Evolutionary conservation across 371 early-diverging fungal species (phyloP), one percentile per base, ranked within the genome.

Genomic region (Parasitella parasitica): DNA sequence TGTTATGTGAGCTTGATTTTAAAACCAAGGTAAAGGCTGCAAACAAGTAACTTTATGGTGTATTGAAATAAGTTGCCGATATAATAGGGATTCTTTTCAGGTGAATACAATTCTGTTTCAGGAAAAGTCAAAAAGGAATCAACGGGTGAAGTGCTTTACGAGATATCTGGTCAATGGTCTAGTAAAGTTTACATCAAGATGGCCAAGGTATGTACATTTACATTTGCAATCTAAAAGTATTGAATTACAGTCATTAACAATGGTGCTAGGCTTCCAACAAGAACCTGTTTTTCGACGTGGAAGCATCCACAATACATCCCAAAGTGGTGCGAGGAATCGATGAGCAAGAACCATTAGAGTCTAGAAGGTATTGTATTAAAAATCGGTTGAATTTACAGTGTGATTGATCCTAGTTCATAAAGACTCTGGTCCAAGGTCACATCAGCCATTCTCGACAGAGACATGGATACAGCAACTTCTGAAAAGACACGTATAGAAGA

Each of bases 151-250:
- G 74, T 78, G 0, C 73, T 96, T 24, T 91, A 88, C 59, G 91
- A 90, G 9, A 81, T 96, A 54, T 76, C 83, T 20, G 97, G 97
- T 35, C 93, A 91, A 68, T 96, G 97, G 97, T 86, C 92, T 20
- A 89, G 89, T 32, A 79, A 77, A 32, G 82, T 91, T 43, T 83
- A 76, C 41, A 86, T 92, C 35, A 78, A 78, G 43, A 66, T 61
- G 58, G 63, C 64, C n/a, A 66, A 70, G 63, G 66, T 72, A 38
- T 24, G n/a, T 15, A 26, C n/a, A n/a, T n/a, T n/a, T 13, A 54
- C n/a, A 69, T 0, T 24, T 12, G 0, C 3, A 22, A 24, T 12
- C 8, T 6, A 32, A 24, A 13, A 12, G 13, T 12, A 9, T 24
- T 1, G 5, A 24, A 46, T 24, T 20, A 13, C 24, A 12, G 24